phyloP scores from a whole-genome alignment of 2,329 filamentous ascomycete genomes.

The Sodiomyces alkalinus region DNA sequence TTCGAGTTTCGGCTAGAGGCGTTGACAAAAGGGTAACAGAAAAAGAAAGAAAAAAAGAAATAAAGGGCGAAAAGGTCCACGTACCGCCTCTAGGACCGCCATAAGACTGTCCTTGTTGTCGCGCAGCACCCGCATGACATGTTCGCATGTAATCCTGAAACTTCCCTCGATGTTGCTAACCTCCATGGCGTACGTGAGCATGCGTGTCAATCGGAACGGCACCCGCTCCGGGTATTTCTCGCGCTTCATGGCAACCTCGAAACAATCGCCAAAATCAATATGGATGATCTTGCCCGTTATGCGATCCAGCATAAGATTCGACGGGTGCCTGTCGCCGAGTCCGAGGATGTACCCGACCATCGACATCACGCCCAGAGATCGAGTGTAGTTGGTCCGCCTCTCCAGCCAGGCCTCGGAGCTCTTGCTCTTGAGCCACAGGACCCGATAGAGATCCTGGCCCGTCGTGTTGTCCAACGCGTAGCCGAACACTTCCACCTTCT shows the following conservation, averaged over 20 bases:
- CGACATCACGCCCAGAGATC: constrained; percentile 97
- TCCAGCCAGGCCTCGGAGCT: constrained; percentile 97
- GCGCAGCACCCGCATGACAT: constrained; percentile 90
- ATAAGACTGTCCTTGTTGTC: constrained; percentile 98
- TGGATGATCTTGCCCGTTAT: constrained; percentile 95
- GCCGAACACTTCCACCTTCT: constrained; percentile 98
- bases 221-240: constrained; percentile 98
- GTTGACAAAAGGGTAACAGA: too few relatives aligned
- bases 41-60: constrained; percentile 2
- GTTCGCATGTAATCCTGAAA: constrained; percentile 95
- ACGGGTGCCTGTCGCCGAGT: constrained; percentile 89
- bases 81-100: constrained; percentile 93
- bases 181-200: constrained; percentile 99
- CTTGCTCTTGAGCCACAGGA: constrained; percentile 97
- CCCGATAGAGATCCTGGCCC: constrained; percentile 92
- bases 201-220: constrained; percentile 91
- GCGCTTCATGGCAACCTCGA: constrained; percentile 98
- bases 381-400: constrained; percentile 94
- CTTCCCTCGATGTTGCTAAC: constrained; percentile 99
- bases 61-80: constrained; percentile 28
- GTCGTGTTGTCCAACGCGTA: constrained; percentile 99
- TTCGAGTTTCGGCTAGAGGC: too few relatives aligned
- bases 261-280: constrained; percentile 98
- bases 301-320: constrained; percentile 92
- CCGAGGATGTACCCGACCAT: constrained; percentile 99